Percentiles rank a stretch among this genome's conserved stretches.
These are phyloP conservation scores for Diatrype stigma DNA, from an alignment of 2,329 filamentous ascomycete genomes.

Conservation along the genomic window DNA sequence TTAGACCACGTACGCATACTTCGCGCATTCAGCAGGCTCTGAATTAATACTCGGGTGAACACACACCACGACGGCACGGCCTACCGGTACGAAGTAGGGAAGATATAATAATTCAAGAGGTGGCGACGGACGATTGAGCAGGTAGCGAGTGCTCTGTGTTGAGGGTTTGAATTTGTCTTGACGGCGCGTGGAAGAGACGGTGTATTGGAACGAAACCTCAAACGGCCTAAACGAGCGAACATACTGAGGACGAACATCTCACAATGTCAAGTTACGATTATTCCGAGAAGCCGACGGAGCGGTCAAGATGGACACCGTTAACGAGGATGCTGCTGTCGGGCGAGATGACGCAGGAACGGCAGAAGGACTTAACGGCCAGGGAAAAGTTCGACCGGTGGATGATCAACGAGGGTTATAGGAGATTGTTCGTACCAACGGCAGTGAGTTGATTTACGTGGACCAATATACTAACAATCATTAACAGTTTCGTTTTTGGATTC, in stretches of 20 bases:
- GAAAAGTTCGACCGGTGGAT: slow-evolving; percentile 83
- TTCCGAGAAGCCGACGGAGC: slow-evolving; percentile 54
- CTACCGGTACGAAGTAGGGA: not conserved
- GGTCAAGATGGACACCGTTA: slow-evolving; percentile 77
- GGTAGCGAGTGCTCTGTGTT: slow-evolving; percentile 4
- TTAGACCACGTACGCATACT: too few relatives aligned
- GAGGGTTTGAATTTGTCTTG: slow-evolving; percentile 8
- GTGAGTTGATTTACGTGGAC: slow-evolving; percentile 8
- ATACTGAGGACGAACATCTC: slow-evolving; percentile 15
- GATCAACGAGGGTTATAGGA: slow-evolving; percentile 81
- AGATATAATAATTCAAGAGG: not conserved
- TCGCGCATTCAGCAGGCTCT: slow-evolving; percentile 51
- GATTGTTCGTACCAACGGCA: slow-evolving; percentile 56
- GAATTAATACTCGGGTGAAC: slow-evolving; percentile 30
- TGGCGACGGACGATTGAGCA: not conserved
- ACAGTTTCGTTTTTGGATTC: slow-evolving; percentile 73
- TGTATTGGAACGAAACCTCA: slow-evolving; percentile 7
- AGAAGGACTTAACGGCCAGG: slow-evolving; percentile 61
- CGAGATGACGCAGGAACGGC: slow-evolving; percentile 72
- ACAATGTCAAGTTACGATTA: slow-evolving; percentile 34
- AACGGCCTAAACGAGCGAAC: slow-evolving; percentile 8
- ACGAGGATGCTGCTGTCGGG: slow-evolving; percentile 79
- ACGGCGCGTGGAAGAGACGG: slow-evolving; percentile 9
- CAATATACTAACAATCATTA: slow-evolving; percentile 14
- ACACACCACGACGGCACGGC: slow-evolving; percentile 15